A percentile compares a stretch with the other conserved stretches of the same genome.
Conservation (phyloP, 2,329 filamentous ascomycete species). For the Orbilia javanica region DNA sequence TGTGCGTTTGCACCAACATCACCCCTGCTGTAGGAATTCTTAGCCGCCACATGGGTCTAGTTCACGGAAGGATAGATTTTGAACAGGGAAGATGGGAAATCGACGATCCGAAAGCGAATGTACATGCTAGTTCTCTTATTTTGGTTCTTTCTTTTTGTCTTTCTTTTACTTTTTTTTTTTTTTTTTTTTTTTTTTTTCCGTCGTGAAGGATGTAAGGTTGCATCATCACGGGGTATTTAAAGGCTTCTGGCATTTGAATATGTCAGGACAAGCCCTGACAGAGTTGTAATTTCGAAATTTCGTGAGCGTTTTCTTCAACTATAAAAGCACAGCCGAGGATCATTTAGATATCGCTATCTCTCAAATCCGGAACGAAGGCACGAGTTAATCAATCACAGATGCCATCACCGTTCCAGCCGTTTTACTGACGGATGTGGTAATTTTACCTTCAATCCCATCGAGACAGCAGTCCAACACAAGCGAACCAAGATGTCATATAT, state of each 20-base stretch:
- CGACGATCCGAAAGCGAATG: background rate
- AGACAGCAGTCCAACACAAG: conserved; percentile 24
- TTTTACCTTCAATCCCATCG: conserved; percentile 6
- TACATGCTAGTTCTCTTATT: background rate
- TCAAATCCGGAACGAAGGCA: background rate
- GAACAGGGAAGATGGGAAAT: conserved; percentile 14
- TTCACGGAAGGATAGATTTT: conserved; percentile 1
- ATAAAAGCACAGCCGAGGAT: conserved; percentile 18
- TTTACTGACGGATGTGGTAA: conserved; percentile 26
- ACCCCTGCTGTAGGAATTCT: conserved; percentile 17
- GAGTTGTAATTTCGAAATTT: conserved; percentile 6
- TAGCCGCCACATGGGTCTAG: conserved; percentile 12
- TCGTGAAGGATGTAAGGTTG: background rate
- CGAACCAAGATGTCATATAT: conserved; percentile 12
- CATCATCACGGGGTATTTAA: conserved; percentile 11
- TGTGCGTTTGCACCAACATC: background rate
- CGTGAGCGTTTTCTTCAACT: background rate
- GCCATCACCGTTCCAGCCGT: conserved; percentile 2
- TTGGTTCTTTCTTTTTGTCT: background rate
- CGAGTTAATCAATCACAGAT: background rate
- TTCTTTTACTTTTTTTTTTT: too few relatives aligned
- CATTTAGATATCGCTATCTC: background rate
- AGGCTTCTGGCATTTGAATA: background rate
- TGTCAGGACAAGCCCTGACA: background rate
- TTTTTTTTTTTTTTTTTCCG: background rate